phyloP scores from a whole-genome alignment of 495 filamentous ascomycete species.

The Tuber umbilicatum region DNA sequence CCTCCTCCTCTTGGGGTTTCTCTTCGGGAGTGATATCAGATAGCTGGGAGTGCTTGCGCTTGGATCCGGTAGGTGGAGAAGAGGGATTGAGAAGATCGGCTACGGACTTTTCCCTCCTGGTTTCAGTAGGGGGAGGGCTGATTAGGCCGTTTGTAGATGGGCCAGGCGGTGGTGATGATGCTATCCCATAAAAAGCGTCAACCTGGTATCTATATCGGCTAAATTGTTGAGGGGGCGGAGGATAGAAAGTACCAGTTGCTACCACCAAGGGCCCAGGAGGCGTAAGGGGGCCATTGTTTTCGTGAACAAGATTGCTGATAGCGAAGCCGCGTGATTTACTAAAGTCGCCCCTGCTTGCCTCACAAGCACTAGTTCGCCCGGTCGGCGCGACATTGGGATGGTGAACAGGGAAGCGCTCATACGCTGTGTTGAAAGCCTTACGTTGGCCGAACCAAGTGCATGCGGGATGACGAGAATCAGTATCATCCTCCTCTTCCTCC shows the following conservation, averaged over 20 bases:
- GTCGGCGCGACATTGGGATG: not conserved
- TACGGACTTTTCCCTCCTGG: slow-evolving; percentile 33
- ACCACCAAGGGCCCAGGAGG: slow-evolving; percentile 26
- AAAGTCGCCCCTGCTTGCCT: slow-evolving; percentile 28
- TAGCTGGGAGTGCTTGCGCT: slow-evolving; percentile 29
- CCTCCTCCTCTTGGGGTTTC: slow-evolving; percentile 2
- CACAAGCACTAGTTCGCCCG: slow-evolving; percentile 21
- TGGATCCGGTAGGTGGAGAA: slow-evolving; percentile 26
- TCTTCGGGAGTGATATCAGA: slow-evolving; percentile 25
- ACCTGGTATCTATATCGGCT: slow-evolving; percentile 5
- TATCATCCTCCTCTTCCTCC: slow-evolving; percentile 29
- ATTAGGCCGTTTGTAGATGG: not conserved
- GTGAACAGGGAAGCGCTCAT: not conserved
- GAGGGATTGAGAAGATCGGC: slow-evolving; percentile 35
- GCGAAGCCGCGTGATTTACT: slow-evolving; percentile 38
- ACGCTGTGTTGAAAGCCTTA: not conserved
- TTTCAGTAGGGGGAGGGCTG: slow-evolving; percentile 8
- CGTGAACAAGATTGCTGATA: slow-evolving; percentile 37
- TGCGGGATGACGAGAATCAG: not conserved
- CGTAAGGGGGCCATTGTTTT: slow-evolving; percentile 20
- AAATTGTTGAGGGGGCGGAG: slow-evolving; percentile 18
- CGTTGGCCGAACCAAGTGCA: not conserved
- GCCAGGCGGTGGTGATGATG: not conserved
- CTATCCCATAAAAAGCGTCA: slow-evolving; percentile 4
- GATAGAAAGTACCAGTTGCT: slow-evolving; percentile 31